Evolutionary conservation across 78 protist species (phyloP).

Genomic region (slime mould (Dictyostelium discoideum)): dicty_2.7 NC_007091.3:1344501-1345000

Average conservation of each 20-base stretch:
- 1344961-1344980: slow-evolving; percentile 66
- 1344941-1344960: slow-evolving; percentile 67
- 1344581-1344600: slow-evolving; percentile 85
- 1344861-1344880: slow-evolving; percentile 8
- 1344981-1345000: slow-evolving; percentile 79
- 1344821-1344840: slow-evolving; percentile 1
- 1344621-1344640: slow-evolving; percentile 57
- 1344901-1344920: slow-evolving; percentile 85
- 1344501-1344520: slow-evolving; percentile 71
- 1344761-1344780: slow-evolving; percentile 87
- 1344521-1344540: slow-evolving; percentile 78
- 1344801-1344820: slow-evolving; percentile 83
- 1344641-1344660: slow-evolving; percentile 35
- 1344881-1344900: slow-evolving; percentile 37
- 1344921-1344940: slow-evolving; percentile 82
- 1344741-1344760: slow-evolving; percentile 88
- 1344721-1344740: slow-evolving; percentile 89
- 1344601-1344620: slow-evolving; percentile 41
- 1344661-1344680: slow-evolving; percentile 58
- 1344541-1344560: slow-evolving; percentile 72
- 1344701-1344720: slow-evolving; percentile 81
- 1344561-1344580: slow-evolving; percentile 88
- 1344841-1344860: slow-evolving; percentile 71
- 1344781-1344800: slow-evolving; percentile 86
- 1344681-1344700: slow-evolving; percentile 84